Evolutionary conservation across 2,329 filamentous ascomycete genomes (phyloP), one percentile per base, ranked within the genome.

Genomic region (Talaromyces amestolkiae): DNA sequence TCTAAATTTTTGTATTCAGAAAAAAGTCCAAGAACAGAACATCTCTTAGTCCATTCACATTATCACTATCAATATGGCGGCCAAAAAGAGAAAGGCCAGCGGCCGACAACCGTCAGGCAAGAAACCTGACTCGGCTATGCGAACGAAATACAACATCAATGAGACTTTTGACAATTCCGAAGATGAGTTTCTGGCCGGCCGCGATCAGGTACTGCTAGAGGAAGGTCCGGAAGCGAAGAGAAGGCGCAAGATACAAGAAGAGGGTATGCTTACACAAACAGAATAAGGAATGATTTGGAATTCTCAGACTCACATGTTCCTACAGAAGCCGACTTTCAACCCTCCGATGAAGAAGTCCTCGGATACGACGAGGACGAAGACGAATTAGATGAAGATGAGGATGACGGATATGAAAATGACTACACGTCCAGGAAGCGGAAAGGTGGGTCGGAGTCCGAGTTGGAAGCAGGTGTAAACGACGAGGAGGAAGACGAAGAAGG

Each of bases 111-210:
- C 74, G 43, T 75, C 72, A 61, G 73, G 75, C 65, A 72, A 75
- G 56, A 73, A 76, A 7, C 71, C 75, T 19, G 64, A 67, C 27
- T 63, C 75, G 43, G 66, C 71, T 9, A 71, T 72, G 56, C 72
- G 71, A 49, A 73, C 74, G 39, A 79, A 75, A 65, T 81, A 76
- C 60, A 73, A 75, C 61, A 67, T 77, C 22, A 75, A 81, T 67
- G 89, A 94, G 77, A 92, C 96, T 78, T 89, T 99, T 71, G 92
- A 93, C 69, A 90, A 97, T 76, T 96, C 93, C 1, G 92, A 97
- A 77, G 95, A 99, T 77, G 92, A 97, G 75, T 96, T 97, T 76
- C 92, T 94, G 73, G 83, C 93, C 66, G 90, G 93, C 69, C 87
- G 91, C 69, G 95, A 99, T 78, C 90, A 91, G 74, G 88, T 99